Evolutionary conservation across 2,329 filamentous ascomycete genomes (phyloP), one percentile per base, ranked within the genome.

Genomic region (Raffaelea arxii): DNA sequence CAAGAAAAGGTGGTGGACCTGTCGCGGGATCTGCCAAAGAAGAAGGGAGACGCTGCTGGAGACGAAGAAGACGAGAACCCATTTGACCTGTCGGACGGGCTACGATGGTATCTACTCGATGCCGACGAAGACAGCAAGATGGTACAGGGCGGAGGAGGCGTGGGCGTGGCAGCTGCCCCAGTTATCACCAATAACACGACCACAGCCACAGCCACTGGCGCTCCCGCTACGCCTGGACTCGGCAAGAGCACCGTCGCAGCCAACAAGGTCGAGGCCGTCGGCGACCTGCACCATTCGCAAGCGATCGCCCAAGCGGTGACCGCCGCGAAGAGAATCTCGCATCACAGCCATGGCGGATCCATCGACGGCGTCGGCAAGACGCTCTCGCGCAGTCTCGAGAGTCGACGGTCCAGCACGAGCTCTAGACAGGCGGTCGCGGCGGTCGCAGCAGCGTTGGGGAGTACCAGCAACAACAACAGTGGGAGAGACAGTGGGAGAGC

Each of bases 51-150:
- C 72, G 2, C 56, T 70, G 74, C 77, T 12, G 80, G 82, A 36
- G 88, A 82, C 39, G 25, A 37, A 24, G 88, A 94, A 53, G 89
- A 95, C 52, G 92, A 97, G 54, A 98, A 98, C 58, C 92, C 92
- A 0, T 98, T 98, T 62, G 90, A 96, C 57, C 74, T 98, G 12
- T 95, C 89, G 0, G 92, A 98, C 57, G 92, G 92, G 3, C 69
- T 98, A 41, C 81, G 91, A 27, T 98, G 92, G 92, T 97, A 96
- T 64, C 76, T 98, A 6, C 82, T 98, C 30, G 91, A 98, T 60
- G 92, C 92, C 0, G 75, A 79, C 2, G 92, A 98, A 65, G 92
- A 98, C 64, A 96, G 95, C 59, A 80, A 88, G 1, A n/a, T n/a
- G n/a, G n/a, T n/a, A n/a, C n/a, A n/a, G n/a, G n/a, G n/a, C n/a